These are phyloP conservation scores for Neoboletus brunneissimus DNA, from an alignment of 768 basidiomycete species.

Conservation along the genomic window DNA sequence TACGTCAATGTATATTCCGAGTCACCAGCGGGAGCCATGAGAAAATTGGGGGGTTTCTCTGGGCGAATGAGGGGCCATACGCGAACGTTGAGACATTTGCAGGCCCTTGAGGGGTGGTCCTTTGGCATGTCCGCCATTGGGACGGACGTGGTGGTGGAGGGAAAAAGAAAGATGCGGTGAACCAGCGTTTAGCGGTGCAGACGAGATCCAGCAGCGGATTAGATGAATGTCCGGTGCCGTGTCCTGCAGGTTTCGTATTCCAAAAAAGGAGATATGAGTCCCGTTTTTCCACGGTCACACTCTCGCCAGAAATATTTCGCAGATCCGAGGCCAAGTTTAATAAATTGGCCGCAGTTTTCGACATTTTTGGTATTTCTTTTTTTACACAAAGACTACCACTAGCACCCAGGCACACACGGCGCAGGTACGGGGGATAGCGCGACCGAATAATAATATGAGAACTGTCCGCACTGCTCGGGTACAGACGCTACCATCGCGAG, in stretches of 20 bases:
- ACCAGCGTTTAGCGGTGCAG: constrained; percentile 28
- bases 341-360: constrained; percentile 7
- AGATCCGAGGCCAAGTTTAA: constrained; percentile 1
- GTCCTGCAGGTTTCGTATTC: constrained; percentile 24
- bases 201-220: constrained; percentile 26
- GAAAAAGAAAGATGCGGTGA: constrained; percentile 13
- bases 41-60: constrained; percentile 36
- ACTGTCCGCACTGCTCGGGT: background rate
- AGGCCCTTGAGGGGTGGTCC: constrained; percentile 42
- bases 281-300: constrained; percentile 23
- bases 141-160: constrained; percentile 16
- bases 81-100: constrained; percentile 71
- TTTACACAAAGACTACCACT: background rate
- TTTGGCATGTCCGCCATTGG: constrained; percentile 24
- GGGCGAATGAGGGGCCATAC: constrained; percentile 38
- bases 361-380: constrained; percentile 10
- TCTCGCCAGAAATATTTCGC: background rate
- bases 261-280: constrained; percentile 21
- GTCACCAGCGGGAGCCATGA: constrained; percentile 25
- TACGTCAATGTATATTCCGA: constrained; percentile 51
- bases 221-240: constrained; percentile 36
- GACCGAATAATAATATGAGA: constrained; percentile 4
- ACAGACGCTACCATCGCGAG: constrained; percentile 5
- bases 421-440: constrained; percentile 13
- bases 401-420: background rate